A percentile compares a stretch with the other conserved stretches of the same genome.
phyloP scores from a whole-genome alignment of 441 rosid genomes.

The Pelargonium fulgidum region DNA sequence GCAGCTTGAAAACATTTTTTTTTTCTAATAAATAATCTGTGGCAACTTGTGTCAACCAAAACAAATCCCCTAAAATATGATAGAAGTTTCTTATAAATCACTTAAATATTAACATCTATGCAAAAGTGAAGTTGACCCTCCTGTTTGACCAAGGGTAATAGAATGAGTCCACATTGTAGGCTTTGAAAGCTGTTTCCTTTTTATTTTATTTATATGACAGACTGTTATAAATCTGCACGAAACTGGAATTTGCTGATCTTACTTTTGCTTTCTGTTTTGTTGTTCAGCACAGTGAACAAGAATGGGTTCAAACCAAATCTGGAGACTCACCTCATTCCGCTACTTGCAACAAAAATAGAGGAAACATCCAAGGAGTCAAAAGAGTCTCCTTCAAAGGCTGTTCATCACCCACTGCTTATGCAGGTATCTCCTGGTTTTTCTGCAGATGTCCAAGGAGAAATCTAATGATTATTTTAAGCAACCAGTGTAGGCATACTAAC shows the following conservation, averaged over 20 bases:
- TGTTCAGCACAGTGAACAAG: constrained; percentile 71
- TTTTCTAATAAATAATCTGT: too few species aligned
- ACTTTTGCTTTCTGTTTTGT: constrained; percentile 22
- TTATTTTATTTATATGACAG: neutral
- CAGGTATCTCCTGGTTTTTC: constrained; percentile 40
- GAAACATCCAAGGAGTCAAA: constrained; percentile 41
- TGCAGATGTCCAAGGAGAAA: constrained; percentile 1
- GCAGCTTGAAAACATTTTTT: too few species aligned
- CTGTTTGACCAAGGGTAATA: too few species aligned
- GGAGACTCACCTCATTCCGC: constrained; percentile 77
- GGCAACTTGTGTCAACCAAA: neutral
- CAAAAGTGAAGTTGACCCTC: neutral
- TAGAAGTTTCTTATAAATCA: neutral
- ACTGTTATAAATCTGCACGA: constrained; percentile 16
- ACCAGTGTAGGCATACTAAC: constrained; percentile 4
- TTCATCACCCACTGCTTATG: constrained; percentile 81
- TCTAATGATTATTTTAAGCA: neutral
- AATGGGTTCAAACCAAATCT: constrained; percentile 93
- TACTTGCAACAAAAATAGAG: constrained; percentile 60
- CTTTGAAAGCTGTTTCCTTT: neutral
- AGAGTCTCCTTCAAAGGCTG: constrained; percentile 47
- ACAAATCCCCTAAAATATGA: neutral
- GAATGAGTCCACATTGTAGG: neutral
- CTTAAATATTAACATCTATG: neutral
- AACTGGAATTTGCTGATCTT: constrained; percentile 11